Conservation (phyloP, 495 filamentous ascomycete species). For the Daldinia vernicosa region DNA sequence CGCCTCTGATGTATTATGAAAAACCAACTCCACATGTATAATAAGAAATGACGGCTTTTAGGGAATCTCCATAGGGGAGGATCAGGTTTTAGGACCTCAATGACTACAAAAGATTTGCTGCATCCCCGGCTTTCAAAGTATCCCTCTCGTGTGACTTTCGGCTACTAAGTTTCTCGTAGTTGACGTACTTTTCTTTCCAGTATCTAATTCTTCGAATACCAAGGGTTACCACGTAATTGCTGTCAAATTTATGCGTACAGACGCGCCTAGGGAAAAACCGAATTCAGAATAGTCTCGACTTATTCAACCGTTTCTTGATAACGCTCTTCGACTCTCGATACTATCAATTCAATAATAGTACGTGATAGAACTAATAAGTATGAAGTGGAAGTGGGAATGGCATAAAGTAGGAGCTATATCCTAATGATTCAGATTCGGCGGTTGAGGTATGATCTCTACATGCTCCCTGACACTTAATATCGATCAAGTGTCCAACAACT, state of each 20-base stretch:
- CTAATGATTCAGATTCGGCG: too few species aligned
- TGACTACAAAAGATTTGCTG: not conserved
- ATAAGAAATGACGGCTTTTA: constrained; percentile 11
- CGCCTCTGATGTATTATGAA: constrained; percentile 29
- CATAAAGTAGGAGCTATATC: too few species aligned
- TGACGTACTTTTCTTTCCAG: not conserved
- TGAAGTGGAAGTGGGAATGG: too few species aligned
- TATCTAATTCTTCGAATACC: too few species aligned
- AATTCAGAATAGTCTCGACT: too few species aligned
- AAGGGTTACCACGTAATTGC: too few species aligned
- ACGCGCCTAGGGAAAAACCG: too few species aligned
- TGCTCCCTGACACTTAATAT: too few species aligned
- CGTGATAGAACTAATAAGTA: not conserved
- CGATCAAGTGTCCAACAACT: too few species aligned
- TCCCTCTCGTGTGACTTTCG: not conserved
- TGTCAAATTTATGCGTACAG: too few species aligned
- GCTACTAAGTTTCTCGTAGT: not conserved
- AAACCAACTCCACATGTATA: constrained; percentile 32
- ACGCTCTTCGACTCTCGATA: not conserved
- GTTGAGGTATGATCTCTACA: too few species aligned
- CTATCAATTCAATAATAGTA: not conserved
- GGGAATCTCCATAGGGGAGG: not conserved
- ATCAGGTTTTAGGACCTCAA: not conserved
- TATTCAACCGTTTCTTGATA: not conserved
- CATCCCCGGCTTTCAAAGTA: not conserved